Conservation (phyloP, 2,329 filamentous ascomycete species). For the Fusarium nematophilum region DNA sequence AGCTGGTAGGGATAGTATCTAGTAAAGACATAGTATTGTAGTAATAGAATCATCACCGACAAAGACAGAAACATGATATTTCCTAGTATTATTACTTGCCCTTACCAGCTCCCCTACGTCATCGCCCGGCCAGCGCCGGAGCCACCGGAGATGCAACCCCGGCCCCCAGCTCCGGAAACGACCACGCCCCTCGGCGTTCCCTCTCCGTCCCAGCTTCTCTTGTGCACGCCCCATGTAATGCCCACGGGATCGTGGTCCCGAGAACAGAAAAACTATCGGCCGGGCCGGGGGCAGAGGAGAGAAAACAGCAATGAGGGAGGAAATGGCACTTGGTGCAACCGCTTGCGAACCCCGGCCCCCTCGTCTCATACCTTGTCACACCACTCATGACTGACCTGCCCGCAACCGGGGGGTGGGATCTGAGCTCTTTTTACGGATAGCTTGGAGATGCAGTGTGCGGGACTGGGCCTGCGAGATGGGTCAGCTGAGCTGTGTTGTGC, state of each 20-base stretch:
- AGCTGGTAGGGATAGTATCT: constrained; percentile 30
- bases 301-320: neutral
- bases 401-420: constrained; percentile 15
- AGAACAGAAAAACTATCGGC: constrained; percentile 9
- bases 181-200: constrained; percentile 17
- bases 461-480: neutral
- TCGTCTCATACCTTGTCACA: constrained; percentile 28
- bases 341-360: neutral
- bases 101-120: too few species aligned
- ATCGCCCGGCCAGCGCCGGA: constrained; percentile 23
- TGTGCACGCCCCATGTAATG: constrained; percentile 15
- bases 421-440: constrained; percentile 1
- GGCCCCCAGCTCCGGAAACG: constrained; percentile 32
- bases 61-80: too few species aligned
- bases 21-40: neutral
- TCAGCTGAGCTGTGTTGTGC: constrained; percentile 30
- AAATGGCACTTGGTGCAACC: neutral
- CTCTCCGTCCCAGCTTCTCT: constrained; percentile 24
- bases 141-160: constrained; percentile 25
- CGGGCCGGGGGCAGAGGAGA: neutral
- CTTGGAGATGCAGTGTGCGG: constrained; percentile 24
- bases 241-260: constrained; percentile 19
- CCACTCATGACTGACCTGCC: constrained; percentile 35
- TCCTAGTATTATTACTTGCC: too few species aligned
- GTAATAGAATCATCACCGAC: too few species aligned